These are phyloP conservation scores for Tolypocladium tropicale DNA, from an alignment of 2,329 filamentous ascomycete genomes.

Conservation along the genomic window DNA sequence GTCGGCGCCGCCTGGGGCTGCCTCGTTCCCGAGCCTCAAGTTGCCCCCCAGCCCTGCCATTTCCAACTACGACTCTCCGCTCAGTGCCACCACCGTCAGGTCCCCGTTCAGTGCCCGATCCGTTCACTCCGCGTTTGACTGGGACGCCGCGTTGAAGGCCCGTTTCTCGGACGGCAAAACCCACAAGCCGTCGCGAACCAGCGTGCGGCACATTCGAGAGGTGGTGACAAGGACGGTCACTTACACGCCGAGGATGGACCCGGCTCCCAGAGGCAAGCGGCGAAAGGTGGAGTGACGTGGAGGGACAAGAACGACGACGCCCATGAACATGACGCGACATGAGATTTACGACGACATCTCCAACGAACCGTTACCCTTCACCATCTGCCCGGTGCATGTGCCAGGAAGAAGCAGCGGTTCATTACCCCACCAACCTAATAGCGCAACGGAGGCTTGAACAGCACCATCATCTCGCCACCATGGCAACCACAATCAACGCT, in stretches of 20 bases:
- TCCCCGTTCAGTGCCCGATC: constrained; percentile 67
- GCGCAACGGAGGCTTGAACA: neutral
- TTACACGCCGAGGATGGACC: constrained; percentile 77
- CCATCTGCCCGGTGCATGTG: neutral
- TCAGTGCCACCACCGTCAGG: constrained; percentile 47
- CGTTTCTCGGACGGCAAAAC: constrained; percentile 50
- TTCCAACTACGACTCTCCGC: constrained; percentile 58
- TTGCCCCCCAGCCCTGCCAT: constrained; percentile 68
- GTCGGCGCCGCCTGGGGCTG: constrained; percentile 49
- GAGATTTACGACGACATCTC: neutral
- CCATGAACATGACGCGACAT: neutral
- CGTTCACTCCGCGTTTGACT: constrained; percentile 64
- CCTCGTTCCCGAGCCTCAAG: constrained; percentile 57
- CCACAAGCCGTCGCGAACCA: constrained; percentile 48
- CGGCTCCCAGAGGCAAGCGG: constrained; percentile 86
- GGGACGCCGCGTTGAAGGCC: constrained; percentile 61
- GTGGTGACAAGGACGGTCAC: constrained; percentile 92
- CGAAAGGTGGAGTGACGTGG: constrained; percentile 50
- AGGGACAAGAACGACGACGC: neutral
- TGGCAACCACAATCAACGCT: neutral
- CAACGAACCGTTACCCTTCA: neutral
- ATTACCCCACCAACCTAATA: neutral
- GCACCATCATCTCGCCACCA: neutral
- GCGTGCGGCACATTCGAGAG: constrained; percentile 65
- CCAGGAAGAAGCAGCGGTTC: neutral